phyloP scores from a whole-genome alignment of 257 asterid species.

The Fraxinus quadrangulata region DNA sequence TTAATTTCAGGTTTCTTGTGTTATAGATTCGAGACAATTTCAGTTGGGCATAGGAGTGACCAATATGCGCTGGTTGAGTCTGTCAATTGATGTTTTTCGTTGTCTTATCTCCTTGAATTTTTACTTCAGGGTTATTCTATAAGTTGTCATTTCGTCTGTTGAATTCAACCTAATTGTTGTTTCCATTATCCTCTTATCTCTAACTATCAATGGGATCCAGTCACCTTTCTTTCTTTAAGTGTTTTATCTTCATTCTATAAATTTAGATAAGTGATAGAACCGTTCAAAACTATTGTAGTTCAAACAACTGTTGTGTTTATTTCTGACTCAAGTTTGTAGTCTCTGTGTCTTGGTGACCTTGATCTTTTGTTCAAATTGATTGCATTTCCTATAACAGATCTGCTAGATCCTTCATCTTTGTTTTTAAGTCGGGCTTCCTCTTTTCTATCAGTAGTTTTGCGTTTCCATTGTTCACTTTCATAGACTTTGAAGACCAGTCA shows the following conservation, averaged over 20 bases:
- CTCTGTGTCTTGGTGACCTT: constrained; percentile 25
- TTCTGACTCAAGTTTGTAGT: constrained; percentile 17
- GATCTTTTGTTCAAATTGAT: constrained; percentile 5
- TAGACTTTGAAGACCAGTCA: constrained; percentile 33
- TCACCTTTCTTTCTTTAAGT: constrained; percentile 50
- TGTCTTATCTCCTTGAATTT: constrained; percentile 64
- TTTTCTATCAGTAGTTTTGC: constrained; percentile 22
- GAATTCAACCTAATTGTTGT: constrained; percentile 3
- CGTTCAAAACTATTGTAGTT: constrained; percentile 14
- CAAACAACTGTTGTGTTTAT: constrained; percentile 2
- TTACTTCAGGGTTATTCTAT: constrained; percentile 80
- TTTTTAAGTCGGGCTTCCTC: constrained; percentile 19
- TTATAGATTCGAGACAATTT: constrained; percentile 3
- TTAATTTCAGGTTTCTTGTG: constrained; percentile 41
- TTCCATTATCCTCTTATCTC: constrained; percentile 14
- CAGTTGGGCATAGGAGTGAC: constrained; percentile 27
- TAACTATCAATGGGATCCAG: constrained; percentile 57
- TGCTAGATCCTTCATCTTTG: constrained; percentile 21
- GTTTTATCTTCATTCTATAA: constrained; percentile 56
- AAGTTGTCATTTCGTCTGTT: constrained; percentile 32
- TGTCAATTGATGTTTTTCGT: constrained; percentile 57
- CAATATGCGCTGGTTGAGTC: constrained; percentile 66
- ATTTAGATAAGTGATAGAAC: constrained; percentile 30
- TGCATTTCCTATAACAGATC: neutral
- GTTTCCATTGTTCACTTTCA: constrained; percentile 23